Evolutionary conservation across 1,284 basidiomycete genomes (phyloP), one percentile per base, ranked within the genome.

Genomic region (Cutaneotrichosporon cutaneum): DNA sequence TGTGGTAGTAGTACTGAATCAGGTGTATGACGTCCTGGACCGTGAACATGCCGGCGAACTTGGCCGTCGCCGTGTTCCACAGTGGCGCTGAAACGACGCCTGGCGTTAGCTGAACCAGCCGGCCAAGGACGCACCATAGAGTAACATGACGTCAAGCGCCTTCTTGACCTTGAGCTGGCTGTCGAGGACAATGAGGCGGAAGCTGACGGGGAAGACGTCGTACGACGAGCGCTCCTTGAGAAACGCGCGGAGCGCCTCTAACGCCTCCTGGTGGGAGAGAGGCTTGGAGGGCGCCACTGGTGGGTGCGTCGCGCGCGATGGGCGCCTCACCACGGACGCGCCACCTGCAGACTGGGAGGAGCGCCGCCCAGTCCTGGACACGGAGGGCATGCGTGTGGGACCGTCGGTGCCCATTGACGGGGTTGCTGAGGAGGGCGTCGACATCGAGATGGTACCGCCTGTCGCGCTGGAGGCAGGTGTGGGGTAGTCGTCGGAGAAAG

Each of bases 31-130:
- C 92, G 76, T 96, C 94, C 62, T 92, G 86, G 14, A 96, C 91
- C 9, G 94, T 97, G 72, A 96, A 89, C 93, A 97, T 96, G 65
- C 94, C 79, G 4, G 91, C 91, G 72, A 97, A 97, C 57, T 84
- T 86, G 2, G 91, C 93, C 64, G 85, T 87, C 64, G 92, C 88
- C 75, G 92, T 94, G 82, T 95, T 94, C 91, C 95, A 99, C n/a
- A 99, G 82, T 4, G 96, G 95, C 4, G 96, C 96, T 5, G 95
- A 98, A 6, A 99, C 95, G 60, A 99, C 94, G 65, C 93, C 94
- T 95, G 18, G 36, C 14, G 57, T 59, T 33, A 62, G 42, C 11
- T 16, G 9, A 26, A 13, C 10, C n/a, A n/a, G 14, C 22, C 26
- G 33, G 54, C n/a, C 33, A 27, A 21, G 27, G 42, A 30, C 83